phyloP scores from a whole-genome alignment of 805 yeast species.

The Yamadazyma kitorensis region DNA sequence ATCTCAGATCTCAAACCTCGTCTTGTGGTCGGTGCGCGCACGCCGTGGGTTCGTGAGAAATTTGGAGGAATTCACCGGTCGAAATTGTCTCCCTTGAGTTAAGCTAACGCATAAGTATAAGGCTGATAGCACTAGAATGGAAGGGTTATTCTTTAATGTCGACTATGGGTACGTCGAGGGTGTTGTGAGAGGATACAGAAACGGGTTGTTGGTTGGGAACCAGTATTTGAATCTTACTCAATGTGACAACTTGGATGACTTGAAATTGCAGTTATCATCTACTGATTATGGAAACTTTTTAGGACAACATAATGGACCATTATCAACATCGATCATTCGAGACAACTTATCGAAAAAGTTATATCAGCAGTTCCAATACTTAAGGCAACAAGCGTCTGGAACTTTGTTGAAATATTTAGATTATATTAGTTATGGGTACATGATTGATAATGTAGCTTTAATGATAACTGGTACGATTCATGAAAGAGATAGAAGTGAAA shows the following conservation, averaged over 20 bases:
- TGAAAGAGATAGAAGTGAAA: conserved; percentile 86
- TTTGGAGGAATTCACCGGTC: too few species aligned
- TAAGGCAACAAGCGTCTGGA: conserved; percentile 80
- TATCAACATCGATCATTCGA: conserved; percentile 85
- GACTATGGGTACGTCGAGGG: conserved; percentile 93
- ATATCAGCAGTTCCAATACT: conserved; percentile 79
- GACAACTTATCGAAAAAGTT: conserved; percentile 71
- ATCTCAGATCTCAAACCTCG: too few species aligned
- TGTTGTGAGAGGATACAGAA: conserved; percentile 89
- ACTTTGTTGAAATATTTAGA: conserved; percentile 82
- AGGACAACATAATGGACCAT: conserved; percentile 75
- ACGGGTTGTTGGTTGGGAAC: conserved; percentile 69
- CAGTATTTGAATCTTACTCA: conserved; percentile 93
- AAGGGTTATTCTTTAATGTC: conserved; percentile 87
- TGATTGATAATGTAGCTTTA: conserved; percentile 96
- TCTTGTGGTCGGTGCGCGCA: too few species aligned
- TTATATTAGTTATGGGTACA: conserved; percentile 90
- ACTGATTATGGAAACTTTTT: conserved; percentile 94
- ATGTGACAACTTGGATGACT: conserved; percentile 92
- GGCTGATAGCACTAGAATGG: too few species aligned
- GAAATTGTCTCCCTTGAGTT: too few species aligned
- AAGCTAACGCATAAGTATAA: too few species aligned
- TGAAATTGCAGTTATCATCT: conserved; percentile 89
- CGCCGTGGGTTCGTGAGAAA: too few species aligned
- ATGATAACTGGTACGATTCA: conserved; percentile 97